Evolutionary conservation across 306 rosid species (phyloP).

Genomic region (Pterocarpus macrocarpus): DNA sequence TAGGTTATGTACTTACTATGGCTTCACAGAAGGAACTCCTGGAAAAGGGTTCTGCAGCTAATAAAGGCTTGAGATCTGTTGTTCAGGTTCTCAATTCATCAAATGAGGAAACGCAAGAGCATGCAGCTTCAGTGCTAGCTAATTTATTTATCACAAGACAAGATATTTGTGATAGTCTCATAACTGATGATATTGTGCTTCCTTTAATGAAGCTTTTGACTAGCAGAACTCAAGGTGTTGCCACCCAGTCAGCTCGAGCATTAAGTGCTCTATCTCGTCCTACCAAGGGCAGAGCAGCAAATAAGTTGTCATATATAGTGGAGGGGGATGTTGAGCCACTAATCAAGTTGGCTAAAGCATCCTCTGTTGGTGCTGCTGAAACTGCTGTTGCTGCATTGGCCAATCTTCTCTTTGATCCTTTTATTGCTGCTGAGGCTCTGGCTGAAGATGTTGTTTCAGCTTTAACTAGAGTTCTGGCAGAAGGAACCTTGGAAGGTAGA

Average conservation of each 20-base stretch:
- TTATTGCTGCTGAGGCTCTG: conserved; percentile 82
- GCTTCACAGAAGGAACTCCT: conserved; percentile 80
- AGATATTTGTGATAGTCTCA: conserved; percentile 90
- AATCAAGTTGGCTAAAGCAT: conserved; percentile 90
- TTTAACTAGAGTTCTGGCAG: conserved; percentile 79
- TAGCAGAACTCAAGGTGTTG: conserved; percentile 86
- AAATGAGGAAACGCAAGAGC: conserved; percentile 85
- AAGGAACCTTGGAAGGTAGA: conserved; percentile 87
- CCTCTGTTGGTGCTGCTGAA: conserved; percentile 87
- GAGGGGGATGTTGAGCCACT: conserved; percentile 87
- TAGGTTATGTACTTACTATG: conserved; percentile 89
- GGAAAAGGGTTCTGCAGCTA: conserved; percentile 82
- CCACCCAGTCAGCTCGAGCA: conserved; percentile 95
- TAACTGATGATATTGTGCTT: conserved; percentile 86
- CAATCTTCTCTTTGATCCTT: conserved; percentile 87
- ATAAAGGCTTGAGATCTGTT: conserved; percentile 83
- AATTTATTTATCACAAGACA: conserved; percentile 87
- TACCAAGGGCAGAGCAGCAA: conserved; percentile 66
- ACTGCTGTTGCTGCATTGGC: conserved; percentile 96
- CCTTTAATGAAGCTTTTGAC: conserved; percentile 94
- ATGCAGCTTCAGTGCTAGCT: conserved; percentile 92
- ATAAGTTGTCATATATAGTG: conserved; percentile 75
- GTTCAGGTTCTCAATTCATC: conserved; percentile 86
- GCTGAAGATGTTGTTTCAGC: conserved; percentile 87
- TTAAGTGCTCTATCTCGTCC: conserved; percentile 90